Percentiles rank a stretch among this genome's conserved stretches.
phyloP scores from a whole-genome alignment of 139 green algal species.

The Chlorella vulgaris region DNA sequence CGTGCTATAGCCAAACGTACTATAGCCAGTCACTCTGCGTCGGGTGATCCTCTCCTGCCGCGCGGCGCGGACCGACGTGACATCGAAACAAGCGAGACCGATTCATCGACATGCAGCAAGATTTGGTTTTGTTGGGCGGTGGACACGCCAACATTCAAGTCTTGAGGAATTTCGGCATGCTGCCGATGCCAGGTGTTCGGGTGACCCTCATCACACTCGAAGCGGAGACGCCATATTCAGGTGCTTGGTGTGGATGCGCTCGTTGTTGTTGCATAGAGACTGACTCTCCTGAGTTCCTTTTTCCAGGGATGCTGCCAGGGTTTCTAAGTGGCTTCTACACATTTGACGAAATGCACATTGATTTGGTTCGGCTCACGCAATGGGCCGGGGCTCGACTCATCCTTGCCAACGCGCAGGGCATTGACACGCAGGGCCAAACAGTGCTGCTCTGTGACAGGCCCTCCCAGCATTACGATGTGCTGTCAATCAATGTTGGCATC shows the following conservation, averaged over 20 bases:
- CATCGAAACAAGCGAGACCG: no score
- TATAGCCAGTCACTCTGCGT: no score
- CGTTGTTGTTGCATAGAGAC: conserved; percentile 59
- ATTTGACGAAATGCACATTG: conserved; percentile 94
- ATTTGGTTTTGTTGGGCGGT: conserved; percentile 88
- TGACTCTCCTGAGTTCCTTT: conserved; percentile 88
- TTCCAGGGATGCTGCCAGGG: conserved; percentile 96
- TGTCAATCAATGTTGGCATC: conserved; percentile 94
- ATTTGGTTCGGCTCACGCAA: conserved; percentile 75
- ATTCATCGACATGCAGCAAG: no score
- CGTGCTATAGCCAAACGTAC: no score
- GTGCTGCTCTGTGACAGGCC: conserved; percentile 69
- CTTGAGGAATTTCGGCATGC: conserved; percentile 79
- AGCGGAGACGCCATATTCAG: not conserved
- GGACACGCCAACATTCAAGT: conserved; percentile 86
- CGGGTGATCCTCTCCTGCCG: no score
- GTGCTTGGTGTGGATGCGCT: not conserved
- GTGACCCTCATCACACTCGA: no score
- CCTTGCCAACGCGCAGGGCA: conserved; percentile 65
- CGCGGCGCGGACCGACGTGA: no score
- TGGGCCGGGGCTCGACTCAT: conserved; percentile 82
- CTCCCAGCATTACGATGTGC: conserved; percentile 83
- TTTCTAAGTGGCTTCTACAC: conserved; percentile 91
- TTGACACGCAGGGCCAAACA: conserved; percentile 60
- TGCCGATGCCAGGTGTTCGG: conserved; percentile 79